A percentile compares a stretch with the other conserved stretches of the same genome.
Conservation (phyloP, 2,329 filamentous ascomycete genomes). For the Neonectria faginata region DNA sequence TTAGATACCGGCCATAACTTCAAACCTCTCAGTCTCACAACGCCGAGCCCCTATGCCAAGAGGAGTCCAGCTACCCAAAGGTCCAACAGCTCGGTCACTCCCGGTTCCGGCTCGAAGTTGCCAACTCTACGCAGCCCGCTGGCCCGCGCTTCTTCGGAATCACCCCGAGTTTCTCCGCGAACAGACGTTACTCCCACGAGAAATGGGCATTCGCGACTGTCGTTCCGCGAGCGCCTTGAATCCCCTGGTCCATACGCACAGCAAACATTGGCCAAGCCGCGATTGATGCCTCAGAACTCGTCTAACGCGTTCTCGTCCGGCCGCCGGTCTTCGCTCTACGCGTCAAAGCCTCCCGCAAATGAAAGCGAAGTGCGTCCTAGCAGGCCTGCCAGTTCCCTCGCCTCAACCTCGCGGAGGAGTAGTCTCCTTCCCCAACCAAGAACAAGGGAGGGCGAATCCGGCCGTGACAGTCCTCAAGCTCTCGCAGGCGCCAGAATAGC, state of each 20-base stretch:
- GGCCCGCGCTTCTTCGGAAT: slow-evolving; percentile 59
- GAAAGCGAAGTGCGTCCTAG: slow-evolving; percentile 48
- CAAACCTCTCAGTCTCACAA: slow-evolving; percentile 70
- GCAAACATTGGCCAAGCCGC: slow-evolving; percentile 58
- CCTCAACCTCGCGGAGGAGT: slow-evolving; percentile 59
- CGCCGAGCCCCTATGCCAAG: slow-evolving; percentile 68
- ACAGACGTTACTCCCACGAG: slow-evolving; percentile 60
- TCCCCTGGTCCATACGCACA: slow-evolving; percentile 63
- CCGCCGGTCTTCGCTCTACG: slow-evolving; percentile 67
- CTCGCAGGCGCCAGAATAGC: slow-evolving; percentile 57
- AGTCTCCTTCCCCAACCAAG: slow-evolving; percentile 66
- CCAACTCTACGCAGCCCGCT: slow-evolving; percentile 63
- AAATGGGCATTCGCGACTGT: slow-evolving; percentile 58
- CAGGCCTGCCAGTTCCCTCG: slow-evolving; percentile 69
- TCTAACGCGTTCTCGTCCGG: slow-evolving; percentile 55
- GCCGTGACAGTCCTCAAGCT: slow-evolving; percentile 62
- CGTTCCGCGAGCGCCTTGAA: slow-evolving; percentile 65
- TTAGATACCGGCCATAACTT: slow-evolving; percentile 77
- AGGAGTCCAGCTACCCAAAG: slow-evolving; percentile 55
- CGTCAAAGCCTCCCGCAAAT: slow-evolving; percentile 52
- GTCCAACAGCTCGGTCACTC: slow-evolving; percentile 57
- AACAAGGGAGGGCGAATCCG: slow-evolving; percentile 52
- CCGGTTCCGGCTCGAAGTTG: slow-evolving; percentile 60
- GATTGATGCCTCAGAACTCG: slow-evolving; percentile 58
- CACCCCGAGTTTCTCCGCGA: slow-evolving; percentile 52